Evolutionary conservation across 2,329 filamentous ascomycete genomes (phyloP).

Genomic region (Aspergillus pseudoterreus): DNA sequence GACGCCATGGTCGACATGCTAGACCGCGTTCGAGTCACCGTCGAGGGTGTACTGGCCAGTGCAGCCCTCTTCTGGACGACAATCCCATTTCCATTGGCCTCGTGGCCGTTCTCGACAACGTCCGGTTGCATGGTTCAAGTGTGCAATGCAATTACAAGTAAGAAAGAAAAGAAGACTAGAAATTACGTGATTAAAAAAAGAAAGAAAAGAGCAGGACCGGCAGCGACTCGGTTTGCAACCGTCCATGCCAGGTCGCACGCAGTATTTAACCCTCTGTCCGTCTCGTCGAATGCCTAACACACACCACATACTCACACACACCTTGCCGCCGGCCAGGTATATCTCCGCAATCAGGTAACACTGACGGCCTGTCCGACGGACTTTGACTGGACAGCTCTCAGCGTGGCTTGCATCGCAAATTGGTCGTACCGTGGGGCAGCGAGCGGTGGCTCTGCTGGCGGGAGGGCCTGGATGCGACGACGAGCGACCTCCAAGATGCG

Average conservation of each 20-base stretch:
- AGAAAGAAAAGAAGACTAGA: not conserved
- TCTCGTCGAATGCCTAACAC: no score
- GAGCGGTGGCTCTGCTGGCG: no score
- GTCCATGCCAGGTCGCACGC: not conserved
- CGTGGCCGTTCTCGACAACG: not conserved
- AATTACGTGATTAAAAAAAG: not conserved
- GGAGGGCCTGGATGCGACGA: no score
- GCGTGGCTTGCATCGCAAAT: no score
- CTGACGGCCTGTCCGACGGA: no score
- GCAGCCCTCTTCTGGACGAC: not conserved
- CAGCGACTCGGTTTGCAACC: not conserved
- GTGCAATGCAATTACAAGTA: not conserved
- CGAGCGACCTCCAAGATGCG: no score
- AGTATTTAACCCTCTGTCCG: not conserved
- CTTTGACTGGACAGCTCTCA: no score
- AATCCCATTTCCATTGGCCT: not conserved
- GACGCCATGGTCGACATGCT: not conserved
- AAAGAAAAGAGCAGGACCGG: not conserved
- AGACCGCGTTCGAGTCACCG: not conserved
- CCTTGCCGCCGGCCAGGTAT: no score
- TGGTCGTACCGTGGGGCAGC: no score
- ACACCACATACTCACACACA: no score
- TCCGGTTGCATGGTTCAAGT: not conserved
- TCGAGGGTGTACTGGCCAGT: not conserved
- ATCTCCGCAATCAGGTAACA: no score